Evolutionary conservation across 2,329 filamentous ascomycete species (phyloP).

Genomic region (Cylindrodendrum hubeiense): DNA sequence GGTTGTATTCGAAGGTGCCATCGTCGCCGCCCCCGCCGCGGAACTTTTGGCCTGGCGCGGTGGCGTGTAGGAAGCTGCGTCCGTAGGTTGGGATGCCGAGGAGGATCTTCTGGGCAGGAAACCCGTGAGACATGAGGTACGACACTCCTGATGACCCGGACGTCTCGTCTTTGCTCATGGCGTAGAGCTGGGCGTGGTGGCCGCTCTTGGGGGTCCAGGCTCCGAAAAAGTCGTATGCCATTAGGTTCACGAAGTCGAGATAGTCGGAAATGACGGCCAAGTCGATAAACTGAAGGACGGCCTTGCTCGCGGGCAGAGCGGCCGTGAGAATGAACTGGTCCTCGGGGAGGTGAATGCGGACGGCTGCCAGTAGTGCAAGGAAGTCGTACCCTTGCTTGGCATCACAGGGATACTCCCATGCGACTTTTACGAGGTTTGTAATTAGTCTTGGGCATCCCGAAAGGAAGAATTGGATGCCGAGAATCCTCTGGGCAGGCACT

Average conservation of each 20-base stretch:
- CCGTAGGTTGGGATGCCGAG: conserved; percentile 83
- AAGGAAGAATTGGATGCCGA: neutral
- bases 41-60: conserved; percentile 73
- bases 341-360: conserved; percentile 76
- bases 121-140: conserved; percentile 74
- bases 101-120: conserved; percentile 78
- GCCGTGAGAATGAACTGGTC: conserved; percentile 78
- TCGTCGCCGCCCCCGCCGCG: conserved; percentile 69
- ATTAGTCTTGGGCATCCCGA: conserved; percentile 24
- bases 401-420: conserved; percentile 83
- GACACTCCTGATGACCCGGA: conserved; percentile 76
- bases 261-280: conserved; percentile 71
- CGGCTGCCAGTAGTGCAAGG: conserved; percentile 73
- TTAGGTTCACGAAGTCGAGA: conserved; percentile 82
- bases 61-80: conserved; percentile 77
- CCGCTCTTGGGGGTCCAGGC: conserved; percentile 76
- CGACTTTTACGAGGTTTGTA: conserved; percentile 64
- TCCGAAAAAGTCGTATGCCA: conserved; percentile 84
- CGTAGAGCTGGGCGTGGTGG: conserved; percentile 82
- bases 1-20: conserved; percentile 79
- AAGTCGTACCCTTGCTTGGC: conserved; percentile 77
- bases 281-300: conserved; percentile 77
- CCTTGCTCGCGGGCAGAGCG: conserved; percentile 76
- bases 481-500: conserved; percentile 34
- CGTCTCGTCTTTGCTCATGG: conserved; percentile 69